Evolutionary conservation across 495 filamentous ascomycete genomes (phyloP).

Genomic region (Talaromyces liani): DNA sequence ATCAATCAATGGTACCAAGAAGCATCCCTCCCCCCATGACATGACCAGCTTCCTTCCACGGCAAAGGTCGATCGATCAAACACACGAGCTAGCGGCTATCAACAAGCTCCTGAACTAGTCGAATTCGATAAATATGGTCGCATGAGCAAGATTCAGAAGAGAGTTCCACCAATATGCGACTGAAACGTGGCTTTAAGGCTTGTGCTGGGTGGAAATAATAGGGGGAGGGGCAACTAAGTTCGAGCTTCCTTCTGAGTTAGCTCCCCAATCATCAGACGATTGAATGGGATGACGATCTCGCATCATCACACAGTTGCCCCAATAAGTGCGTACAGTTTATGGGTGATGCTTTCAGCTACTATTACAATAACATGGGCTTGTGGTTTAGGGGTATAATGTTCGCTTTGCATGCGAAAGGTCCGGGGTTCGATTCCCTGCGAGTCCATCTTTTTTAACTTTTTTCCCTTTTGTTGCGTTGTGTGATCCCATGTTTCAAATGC

Average conservation of each 20-base stretch:
- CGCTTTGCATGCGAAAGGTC: conserved; percentile 4
- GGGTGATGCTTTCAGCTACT: not conserved
- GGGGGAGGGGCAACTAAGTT: conserved; percentile 3
- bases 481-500: too few species aligned
- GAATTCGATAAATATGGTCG: not conserved
- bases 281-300: not conserved
- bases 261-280: not conserved
- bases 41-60: not conserved
- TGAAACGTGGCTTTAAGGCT: conserved; percentile 5
- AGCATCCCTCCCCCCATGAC: conserved; percentile 1
- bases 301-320: not conserved
- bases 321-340: not conserved
- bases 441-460: not conserved
- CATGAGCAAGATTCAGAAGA: not conserved
- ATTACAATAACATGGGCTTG: not conserved
- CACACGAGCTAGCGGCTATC: not conserved
- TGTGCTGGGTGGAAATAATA: conserved; percentile 2
- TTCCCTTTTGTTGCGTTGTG: too few species aligned
- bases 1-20: not conserved
- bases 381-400: conserved; percentile 3
- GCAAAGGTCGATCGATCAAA: not conserved
- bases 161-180: conserved; percentile 1
- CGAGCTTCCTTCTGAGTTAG: not conserved
- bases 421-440: conserved; percentile 3
- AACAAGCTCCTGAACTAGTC: not conserved